A percentile compares a stretch with the other conserved stretches of the same genome.
Evolutionary conservation across 2,329 filamentous ascomycete genomes (phyloP).

Genomic region (Cladophialophora bantiana): DNA sequence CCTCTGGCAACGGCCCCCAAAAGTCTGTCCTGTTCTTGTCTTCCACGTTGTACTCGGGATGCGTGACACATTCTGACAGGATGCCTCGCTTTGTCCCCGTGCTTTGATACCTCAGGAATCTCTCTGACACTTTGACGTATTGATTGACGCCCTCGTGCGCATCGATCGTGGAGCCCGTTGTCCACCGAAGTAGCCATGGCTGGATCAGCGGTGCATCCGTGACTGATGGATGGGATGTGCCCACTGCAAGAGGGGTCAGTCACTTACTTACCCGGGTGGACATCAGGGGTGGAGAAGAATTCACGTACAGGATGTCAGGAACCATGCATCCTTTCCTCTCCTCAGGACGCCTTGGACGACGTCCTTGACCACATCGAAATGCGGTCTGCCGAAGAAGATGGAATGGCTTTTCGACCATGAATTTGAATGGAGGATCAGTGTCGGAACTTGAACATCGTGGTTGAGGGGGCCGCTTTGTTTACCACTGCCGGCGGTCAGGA

Average conservation of each 20-base stretch:
- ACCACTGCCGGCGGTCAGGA: constrained; percentile 46
- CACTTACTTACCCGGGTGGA: background rate
- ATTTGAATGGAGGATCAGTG: constrained; percentile 68
- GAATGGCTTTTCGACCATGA: constrained; percentile 67
- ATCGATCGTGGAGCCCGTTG: constrained; percentile 67
- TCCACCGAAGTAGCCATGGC: constrained; percentile 66
- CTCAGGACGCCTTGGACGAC: constrained; percentile 59
- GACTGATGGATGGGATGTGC: constrained; percentile 67
- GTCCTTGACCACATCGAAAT: constrained; percentile 68
- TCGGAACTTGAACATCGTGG: constrained; percentile 63
- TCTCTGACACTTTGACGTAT: constrained; percentile 66
- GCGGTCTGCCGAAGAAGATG: constrained; percentile 68
- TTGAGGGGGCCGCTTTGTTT: constrained; percentile 70
- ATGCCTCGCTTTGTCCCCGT: constrained; percentile 56
- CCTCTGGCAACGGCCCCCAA: constrained; percentile 5
- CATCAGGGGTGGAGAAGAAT: background rate
- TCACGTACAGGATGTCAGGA: constrained; percentile 55
- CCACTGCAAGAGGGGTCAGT: constrained; percentile 43
- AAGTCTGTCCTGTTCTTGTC: constrained; percentile 20
- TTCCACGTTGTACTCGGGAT: constrained; percentile 37
- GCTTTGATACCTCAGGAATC: constrained; percentile 62
- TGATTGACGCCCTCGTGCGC: constrained; percentile 63
- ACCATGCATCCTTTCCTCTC: constrained; percentile 56
- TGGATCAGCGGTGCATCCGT: constrained; percentile 72
- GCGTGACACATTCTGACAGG: constrained; percentile 56